Conservation (phyloP, 805 yeast species). For the Lachancea lanzarotensis region DNA sequence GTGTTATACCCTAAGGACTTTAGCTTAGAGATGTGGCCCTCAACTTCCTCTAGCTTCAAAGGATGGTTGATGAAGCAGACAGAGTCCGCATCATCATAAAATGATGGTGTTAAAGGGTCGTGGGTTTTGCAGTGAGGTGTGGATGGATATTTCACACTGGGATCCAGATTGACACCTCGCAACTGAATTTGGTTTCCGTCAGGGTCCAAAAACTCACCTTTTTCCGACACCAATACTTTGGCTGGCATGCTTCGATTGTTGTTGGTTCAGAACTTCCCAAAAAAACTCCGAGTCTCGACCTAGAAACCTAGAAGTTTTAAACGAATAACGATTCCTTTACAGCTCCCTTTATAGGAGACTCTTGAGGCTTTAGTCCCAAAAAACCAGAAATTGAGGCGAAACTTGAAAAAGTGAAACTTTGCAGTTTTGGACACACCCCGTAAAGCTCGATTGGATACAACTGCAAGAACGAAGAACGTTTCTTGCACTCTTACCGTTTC, state of each 20-base stretch:
- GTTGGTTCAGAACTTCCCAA: too few relatives aligned
- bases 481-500: too few relatives aligned
- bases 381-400: too few relatives aligned
- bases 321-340: too few relatives aligned
- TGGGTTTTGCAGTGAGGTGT: conserved; percentile 43
- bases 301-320: too few relatives aligned
- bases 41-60: conserved; percentile 67
- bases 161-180: conserved; percentile 79
- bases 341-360: too few relatives aligned
- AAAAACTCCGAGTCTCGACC: too few relatives aligned
- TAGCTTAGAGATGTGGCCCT: conserved; percentile 58
- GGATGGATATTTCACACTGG: conserved; percentile 63
- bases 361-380: too few relatives aligned
- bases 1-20: conserved; percentile 78
- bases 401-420: too few relatives aligned
- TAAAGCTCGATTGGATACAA: too few relatives aligned
- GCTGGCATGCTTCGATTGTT: conserved; percentile 16
- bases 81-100: conserved; percentile 62
- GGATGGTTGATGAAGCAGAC: conserved; percentile 85
- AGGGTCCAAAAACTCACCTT: conserved; percentile 53
- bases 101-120: conserved; percentile 31
- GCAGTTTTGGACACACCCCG: too few relatives aligned
- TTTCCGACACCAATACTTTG: conserved; percentile 32
- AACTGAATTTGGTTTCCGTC: conserved; percentile 56
- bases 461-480: too few relatives aligned